phyloP scores from a whole-genome alignment of 176 grass and related monocot genomes.

The Musa beccarii region DNA sequence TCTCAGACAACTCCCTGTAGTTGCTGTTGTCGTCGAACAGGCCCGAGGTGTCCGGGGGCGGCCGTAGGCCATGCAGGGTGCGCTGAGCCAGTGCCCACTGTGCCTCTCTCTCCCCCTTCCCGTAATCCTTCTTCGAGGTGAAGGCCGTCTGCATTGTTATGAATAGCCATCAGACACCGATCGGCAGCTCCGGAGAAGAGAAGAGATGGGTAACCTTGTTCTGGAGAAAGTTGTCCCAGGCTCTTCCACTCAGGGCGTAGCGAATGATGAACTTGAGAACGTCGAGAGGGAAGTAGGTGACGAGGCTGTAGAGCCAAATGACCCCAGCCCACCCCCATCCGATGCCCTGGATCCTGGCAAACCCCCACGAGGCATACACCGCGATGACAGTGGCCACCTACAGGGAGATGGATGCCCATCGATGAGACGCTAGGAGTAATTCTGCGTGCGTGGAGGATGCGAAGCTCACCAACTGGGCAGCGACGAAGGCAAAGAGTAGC shows the following conservation, averaged over 20 bases:
- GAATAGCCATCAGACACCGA: no score
- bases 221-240: slow-evolving; percentile 13
- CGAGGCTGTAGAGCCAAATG: slow-evolving; percentile 7
- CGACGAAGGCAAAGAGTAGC: slow-evolving; percentile 50
- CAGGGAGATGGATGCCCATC: not conserved
- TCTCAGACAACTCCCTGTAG: slow-evolving; percentile 8
- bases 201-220: not conserved
- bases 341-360: slow-evolving; percentile 7
- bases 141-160: slow-evolving; percentile 3
- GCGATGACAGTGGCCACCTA: slow-evolving; percentile 11
- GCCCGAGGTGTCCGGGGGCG: not conserved
- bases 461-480: slow-evolving; percentile 43
- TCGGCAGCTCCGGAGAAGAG: no score
- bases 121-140: slow-evolving; percentile 24
- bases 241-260: not conserved
- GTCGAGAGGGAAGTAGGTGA: slow-evolving; percentile 18
- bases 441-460: not conserved
- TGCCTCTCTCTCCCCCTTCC: slow-evolving; percentile 7
- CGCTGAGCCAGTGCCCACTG: slow-evolving; percentile 13
- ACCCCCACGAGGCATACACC: slow-evolving; percentile 10
- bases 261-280: slow-evolving; percentile 6
- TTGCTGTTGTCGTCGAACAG: not conserved
- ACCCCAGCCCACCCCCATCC: slow-evolving; percentile 9
- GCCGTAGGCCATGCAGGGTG: slow-evolving; percentile 1
- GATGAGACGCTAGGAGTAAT: no score